Conservation (phyloP, 805 yeast genomes). For the Ogataea siamensis region DNA sequence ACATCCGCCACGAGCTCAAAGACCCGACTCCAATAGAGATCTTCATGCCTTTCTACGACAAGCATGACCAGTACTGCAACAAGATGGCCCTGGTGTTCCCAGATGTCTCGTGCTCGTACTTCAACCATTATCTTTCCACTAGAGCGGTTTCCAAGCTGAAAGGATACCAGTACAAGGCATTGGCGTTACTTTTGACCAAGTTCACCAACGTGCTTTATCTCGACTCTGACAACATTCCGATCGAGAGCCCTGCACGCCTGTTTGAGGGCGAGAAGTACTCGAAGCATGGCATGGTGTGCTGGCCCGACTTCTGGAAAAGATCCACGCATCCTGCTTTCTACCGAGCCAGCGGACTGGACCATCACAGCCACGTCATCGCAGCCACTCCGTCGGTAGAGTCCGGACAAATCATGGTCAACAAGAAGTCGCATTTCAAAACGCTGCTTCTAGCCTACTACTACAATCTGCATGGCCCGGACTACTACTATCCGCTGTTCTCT, state of each 20-base stretch:
- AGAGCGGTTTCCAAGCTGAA: slow-evolving; percentile 14
- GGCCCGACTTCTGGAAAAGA: slow-evolving; percentile 72
- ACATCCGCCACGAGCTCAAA: slow-evolving; percentile 26
- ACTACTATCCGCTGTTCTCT: slow-evolving; percentile 64
- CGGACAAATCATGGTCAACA: slow-evolving; percentile 65
- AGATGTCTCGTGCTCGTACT: slow-evolving; percentile 43
- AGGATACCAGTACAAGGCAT: slow-evolving; percentile 51
- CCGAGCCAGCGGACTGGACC: slow-evolving; percentile 43
- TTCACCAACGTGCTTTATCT: slow-evolving; percentile 47
- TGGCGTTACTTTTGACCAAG: slow-evolving; percentile 45
- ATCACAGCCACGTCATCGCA: slow-evolving; percentile 29
- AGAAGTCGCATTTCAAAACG: slow-evolving; percentile 56
- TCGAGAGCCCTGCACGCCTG: slow-evolving; percentile 39
- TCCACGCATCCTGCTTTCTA: slow-evolving; percentile 58
- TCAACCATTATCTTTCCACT: slow-evolving; percentile 34
- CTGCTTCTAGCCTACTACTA: slow-evolving; percentile 60
- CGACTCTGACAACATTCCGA: slow-evolving; percentile 50
- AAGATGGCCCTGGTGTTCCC: slow-evolving; percentile 36
- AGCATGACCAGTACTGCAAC: slow-evolving; percentile 45
- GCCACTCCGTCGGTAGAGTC: slow-evolving; percentile 65
- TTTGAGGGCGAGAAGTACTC: slow-evolving; percentile 43
- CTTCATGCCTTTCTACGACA: slow-evolving; percentile 44
- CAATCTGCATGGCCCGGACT: slow-evolving; percentile 62
- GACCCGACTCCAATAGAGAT: slow-evolving; percentile 45
- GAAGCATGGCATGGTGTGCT: slow-evolving; percentile 47